Percentiles rank a stretch among this genome's conserved stretches.
Evolutionary conservation across 345 rosid species (phyloP).

Genomic region (Syzygium jambos): DNA sequence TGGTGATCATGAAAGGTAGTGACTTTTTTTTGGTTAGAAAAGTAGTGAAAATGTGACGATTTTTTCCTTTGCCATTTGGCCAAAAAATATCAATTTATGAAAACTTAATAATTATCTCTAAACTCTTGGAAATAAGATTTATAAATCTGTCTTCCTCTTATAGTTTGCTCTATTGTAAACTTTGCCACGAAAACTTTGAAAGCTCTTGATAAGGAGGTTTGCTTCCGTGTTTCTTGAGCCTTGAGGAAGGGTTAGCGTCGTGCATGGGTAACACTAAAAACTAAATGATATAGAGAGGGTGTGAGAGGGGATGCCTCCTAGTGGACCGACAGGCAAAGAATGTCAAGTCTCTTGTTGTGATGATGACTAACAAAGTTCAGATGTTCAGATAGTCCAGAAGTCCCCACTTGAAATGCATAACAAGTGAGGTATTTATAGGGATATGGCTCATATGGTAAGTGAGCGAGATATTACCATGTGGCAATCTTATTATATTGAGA

Average conservation of each 20-base stretch:
- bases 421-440: not conserved
- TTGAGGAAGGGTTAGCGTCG: not conserved
- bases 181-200: not conserved
- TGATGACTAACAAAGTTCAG: not conserved
- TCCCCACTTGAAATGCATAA: not conserved
- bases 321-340: not conserved
- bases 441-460: not conserved
- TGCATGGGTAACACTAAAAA: no score
- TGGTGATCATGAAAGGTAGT: not conserved
- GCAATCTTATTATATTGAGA: not conserved
- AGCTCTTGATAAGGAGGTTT: not conserved
- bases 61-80: not conserved
- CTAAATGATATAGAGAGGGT: no score
- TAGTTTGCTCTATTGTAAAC: not conserved
- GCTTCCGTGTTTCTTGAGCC: not conserved
- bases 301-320: not conserved
- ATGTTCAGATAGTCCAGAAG: not conserved
- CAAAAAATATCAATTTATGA: no score
- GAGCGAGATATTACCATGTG: not conserved
- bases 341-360: not conserved
- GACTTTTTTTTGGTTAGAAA: not conserved
- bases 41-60: not conserved
- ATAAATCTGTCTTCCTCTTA: not conserved
- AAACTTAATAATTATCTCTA: not conserved
- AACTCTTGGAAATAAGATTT: not conserved